Evolutionary conservation across 2,329 filamentous ascomycete genomes (phyloP).

Genomic region (Aspergillus sp.): DNA sequence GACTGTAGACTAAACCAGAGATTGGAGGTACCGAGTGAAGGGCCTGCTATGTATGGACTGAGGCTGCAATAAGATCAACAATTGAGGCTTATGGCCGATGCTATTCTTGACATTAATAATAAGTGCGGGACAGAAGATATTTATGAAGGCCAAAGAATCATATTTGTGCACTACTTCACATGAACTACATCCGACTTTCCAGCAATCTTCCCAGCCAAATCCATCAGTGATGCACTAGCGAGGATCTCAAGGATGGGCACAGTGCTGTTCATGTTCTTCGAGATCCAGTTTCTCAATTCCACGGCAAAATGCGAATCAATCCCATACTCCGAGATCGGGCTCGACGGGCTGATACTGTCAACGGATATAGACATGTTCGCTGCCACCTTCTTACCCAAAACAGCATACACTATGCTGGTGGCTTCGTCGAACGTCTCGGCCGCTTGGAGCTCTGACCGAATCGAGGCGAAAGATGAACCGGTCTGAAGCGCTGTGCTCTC

Average conservation of each 20-base stretch:
- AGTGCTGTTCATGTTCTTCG: slow-evolving; percentile 29
- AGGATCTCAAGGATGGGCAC: slow-evolving; percentile 28
- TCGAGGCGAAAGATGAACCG: not conserved
- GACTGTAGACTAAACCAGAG: no score
- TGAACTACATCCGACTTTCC: slow-evolving; percentile 7
- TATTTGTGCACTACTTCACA: not conserved
- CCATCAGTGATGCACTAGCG: slow-evolving; percentile 21
- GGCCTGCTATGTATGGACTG: no score
- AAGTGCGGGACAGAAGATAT: no score
- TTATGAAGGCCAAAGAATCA: no score
- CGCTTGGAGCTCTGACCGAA: slow-evolving; percentile 11
- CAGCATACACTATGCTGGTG: slow-evolving; percentile 10
- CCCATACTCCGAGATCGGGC: slow-evolving; percentile 34
- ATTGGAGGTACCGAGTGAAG: no score
- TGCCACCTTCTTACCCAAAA: slow-evolving; percentile 18
- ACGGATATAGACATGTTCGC: slow-evolving; percentile 16
- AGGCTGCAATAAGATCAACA: no score
- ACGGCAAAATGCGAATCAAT: slow-evolving; percentile 47
- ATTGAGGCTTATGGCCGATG: no score
- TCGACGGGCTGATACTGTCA: slow-evolving; percentile 19
- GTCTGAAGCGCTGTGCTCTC: not conserved
- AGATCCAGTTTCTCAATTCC: slow-evolving; percentile 45
- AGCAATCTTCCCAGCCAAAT: slow-evolving; percentile 22
- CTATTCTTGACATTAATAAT: no score
- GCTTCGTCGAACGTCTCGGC: slow-evolving; percentile 18